Evolutionary conservation across 495 filamentous ascomycete genomes (phyloP).

Genomic region (Lepidopterella palustris): DNA sequence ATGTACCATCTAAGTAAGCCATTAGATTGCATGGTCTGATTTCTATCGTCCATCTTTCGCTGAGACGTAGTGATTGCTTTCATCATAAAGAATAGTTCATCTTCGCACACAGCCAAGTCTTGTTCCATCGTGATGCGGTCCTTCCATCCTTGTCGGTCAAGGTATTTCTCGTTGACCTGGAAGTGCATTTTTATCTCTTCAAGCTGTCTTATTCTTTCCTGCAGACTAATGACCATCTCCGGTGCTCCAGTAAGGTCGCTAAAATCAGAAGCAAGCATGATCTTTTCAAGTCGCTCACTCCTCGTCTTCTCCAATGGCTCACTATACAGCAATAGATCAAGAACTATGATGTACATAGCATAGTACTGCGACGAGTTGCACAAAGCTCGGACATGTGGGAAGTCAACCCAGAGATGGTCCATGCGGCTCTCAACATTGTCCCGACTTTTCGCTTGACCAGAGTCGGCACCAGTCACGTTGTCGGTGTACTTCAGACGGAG

Average conservation of each 20-base stretch:
- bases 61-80: conserved; percentile 97
- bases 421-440: conserved; percentile 68
- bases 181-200: conserved; percentile 97
- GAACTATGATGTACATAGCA: conserved; percentile 92
- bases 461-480: conserved; percentile 62
- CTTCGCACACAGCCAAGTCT: conserved; percentile 82
- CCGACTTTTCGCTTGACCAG: conserved; percentile 35
- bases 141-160: conserved; percentile 88
- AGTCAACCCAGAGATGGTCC: conserved; percentile 94
- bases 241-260: conserved; percentile 91
- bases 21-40: conserved; percentile 55
- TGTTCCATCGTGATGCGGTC: conserved; percentile 79
- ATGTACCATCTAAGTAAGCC: conserved; percentile 86
- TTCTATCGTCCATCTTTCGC: conserved; percentile 68
- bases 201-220: conserved; percentile 85
- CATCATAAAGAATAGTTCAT: conserved; percentile 99
- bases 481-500: conserved; percentile 96
- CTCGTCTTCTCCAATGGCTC: conserved; percentile 94
- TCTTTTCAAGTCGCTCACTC: conserved; percentile 89
- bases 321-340: conserved; percentile 89
- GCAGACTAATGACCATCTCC: conserved; percentile 84
- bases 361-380: conserved; percentile 97
- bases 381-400: conserved; percentile 82
- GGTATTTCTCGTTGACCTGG: conserved; percentile 78
- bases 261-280: conserved; percentile 99